Conservation (phyloP, 257 asterid species). For the Salvia hispanica region DNA sequence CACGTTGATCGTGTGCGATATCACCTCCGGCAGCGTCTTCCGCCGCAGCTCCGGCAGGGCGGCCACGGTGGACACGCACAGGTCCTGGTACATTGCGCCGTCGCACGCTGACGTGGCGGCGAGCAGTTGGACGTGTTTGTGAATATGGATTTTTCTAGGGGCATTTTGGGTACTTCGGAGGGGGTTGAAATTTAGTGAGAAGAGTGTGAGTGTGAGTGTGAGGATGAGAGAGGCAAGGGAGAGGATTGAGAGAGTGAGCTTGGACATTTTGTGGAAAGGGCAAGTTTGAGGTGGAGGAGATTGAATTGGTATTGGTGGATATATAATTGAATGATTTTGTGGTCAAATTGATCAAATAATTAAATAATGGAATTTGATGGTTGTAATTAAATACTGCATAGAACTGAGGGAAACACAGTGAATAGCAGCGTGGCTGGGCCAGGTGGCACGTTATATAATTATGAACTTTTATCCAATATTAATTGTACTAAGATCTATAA, state of each 20-base stretch:
- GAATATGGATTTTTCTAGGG: constrained; percentile 42
- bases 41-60: constrained; percentile 60
- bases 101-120: constrained; percentile 57
- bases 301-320: constrained; percentile 4
- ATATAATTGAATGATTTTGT: constrained; percentile 7
- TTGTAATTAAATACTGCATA: neutral
- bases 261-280: constrained; percentile 36
- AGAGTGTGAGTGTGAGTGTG: constrained; percentile 32
- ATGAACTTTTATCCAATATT: constrained; percentile 16
- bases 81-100: constrained; percentile 69
- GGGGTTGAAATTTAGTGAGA: constrained; percentile 33
- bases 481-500: constrained; percentile 21
- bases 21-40: constrained; percentile 66
- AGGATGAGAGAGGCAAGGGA: constrained; percentile 30
- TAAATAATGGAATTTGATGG: neutral
- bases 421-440: constrained; percentile 30
- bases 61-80: constrained; percentile 70
- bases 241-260: constrained; percentile 36
- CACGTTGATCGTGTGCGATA: constrained; percentile 63
- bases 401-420: constrained; percentile 21
- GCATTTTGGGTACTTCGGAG: constrained; percentile 10
- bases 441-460: constrained; percentile 15
- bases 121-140: constrained; percentile 45
- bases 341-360: neutral
- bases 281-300: neutral